A percentile compares a stretch with the other conserved stretches of the same genome.
Evolutionary conservation across 495 filamentous ascomycete species (phyloP).

Genomic region (Hypoxylon subgilvum): DNA sequence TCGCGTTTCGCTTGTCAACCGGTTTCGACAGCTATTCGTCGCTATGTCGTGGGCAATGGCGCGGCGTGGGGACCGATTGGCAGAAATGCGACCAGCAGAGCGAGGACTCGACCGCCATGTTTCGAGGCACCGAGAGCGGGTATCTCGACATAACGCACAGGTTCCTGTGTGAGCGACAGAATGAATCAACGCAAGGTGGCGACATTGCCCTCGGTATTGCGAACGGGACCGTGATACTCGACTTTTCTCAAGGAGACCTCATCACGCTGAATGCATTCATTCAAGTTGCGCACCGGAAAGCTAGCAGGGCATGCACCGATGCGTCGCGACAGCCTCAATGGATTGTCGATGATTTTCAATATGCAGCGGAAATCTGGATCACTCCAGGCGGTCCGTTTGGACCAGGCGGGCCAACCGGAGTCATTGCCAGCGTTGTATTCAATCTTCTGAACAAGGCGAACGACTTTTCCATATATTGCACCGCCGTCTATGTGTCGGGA

Average conservation of each 20-base stretch:
- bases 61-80: neutral
- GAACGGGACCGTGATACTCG: conserved; percentile 4
- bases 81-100: neutral
- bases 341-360: conserved; percentile 1
- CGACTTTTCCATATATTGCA: conserved; percentile 1
- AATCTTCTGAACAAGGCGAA: conserved; percentile 10
- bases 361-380: neutral
- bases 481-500: neutral
- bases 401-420: neutral
- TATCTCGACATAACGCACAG: conserved; percentile 13
- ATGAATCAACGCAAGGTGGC: neutral
- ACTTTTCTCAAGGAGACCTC: conserved; percentile 1
- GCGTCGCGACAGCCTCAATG: conserved; percentile 4
- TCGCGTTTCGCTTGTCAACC: neutral
- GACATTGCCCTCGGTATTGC: conserved; percentile 5
- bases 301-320: conserved; percentile 3
- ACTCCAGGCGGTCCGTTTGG: neutral
- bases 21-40: conserved; percentile 4
- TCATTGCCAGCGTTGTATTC: conserved; percentile 3
- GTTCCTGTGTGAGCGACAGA: neutral
- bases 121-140: conserved; percentile 3
- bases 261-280: conserved; percentile 2
- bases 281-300: conserved; percentile 2
- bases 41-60: conserved; percentile 9
- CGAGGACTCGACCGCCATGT: conserved; percentile 4